phyloP scores from a whole-genome alignment of 2,329 filamentous ascomycete species.

The Ceratocystis colombiana region DNA sequence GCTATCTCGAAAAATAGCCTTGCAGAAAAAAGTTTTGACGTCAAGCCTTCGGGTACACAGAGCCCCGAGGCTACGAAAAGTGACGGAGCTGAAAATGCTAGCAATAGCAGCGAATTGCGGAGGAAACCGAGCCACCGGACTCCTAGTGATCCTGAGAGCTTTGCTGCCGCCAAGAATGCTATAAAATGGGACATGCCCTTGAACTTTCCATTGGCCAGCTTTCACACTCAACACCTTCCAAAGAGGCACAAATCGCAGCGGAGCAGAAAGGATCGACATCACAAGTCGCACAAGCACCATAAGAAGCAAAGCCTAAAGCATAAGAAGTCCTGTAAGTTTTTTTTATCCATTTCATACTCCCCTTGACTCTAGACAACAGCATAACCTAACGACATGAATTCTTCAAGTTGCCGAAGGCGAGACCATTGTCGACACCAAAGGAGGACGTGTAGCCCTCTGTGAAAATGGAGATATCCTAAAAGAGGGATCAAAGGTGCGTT shows the following conservation, averaged over 20 bases:
- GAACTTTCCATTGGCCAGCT: not conserved
- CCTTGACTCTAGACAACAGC: not conserved
- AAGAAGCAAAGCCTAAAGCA: not conserved
- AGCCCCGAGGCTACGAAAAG: too few relatives aligned
- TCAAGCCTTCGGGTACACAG: not conserved
- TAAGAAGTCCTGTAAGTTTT: not conserved
- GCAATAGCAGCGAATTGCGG: not conserved
- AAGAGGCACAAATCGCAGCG: not conserved
- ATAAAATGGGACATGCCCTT: too few relatives aligned
- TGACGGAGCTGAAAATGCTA: not conserved
- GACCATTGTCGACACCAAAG: not conserved
- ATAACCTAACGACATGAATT: not conserved
- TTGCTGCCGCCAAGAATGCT: not conserved
- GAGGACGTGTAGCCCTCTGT: slow-evolving; percentile 3
- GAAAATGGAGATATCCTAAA: slow-evolving; percentile 7
- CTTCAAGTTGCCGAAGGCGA: not conserved
- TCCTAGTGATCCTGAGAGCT: not conserved
- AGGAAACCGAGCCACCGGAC: not conserved
- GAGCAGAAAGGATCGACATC: not conserved
- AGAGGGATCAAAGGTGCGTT: slow-evolving; percentile 10
- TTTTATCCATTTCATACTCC: not conserved
- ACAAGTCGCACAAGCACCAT: not conserved
- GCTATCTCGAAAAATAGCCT: not conserved
- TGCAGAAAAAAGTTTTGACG: not conserved
- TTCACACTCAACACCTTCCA: not conserved